phyloP scores from a whole-genome alignment of 1,139 yeast genomes.

The Yamadazyma spencermartinsiae region DNA sequence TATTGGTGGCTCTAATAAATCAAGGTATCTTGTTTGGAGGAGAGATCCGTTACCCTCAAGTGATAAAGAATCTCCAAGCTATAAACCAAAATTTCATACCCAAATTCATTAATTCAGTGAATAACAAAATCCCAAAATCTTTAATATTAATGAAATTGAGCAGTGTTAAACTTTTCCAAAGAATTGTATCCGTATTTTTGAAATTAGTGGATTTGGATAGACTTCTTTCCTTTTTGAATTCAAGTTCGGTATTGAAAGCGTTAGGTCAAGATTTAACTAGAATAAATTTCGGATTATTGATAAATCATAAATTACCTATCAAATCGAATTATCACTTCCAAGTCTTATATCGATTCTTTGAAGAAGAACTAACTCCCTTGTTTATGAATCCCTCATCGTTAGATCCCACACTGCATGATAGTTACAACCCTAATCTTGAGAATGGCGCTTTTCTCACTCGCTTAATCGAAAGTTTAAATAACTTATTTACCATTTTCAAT shows the following conservation, averaged over 20 bases:
- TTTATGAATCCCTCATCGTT: neutral
- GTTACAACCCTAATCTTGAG: neutral
- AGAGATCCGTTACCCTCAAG: conserved; percentile 43
- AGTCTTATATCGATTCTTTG: neutral
- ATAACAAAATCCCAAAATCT: conserved; percentile 49
- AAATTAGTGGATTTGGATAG: conserved; percentile 55
- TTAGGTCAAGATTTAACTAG: conserved; percentile 3
- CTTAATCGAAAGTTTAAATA: neutral
- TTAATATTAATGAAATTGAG: conserved; percentile 53
- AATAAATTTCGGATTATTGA: conserved; percentile 1
- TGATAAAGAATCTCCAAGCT: conserved; percentile 49
- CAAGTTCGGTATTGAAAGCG: neutral
- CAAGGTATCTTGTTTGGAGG: conserved; percentile 41
- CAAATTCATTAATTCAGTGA: conserved; percentile 36
- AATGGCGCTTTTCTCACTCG: neutral
- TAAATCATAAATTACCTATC: conserved; percentile 4
- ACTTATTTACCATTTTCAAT: neutral
- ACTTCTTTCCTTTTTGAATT: conserved; percentile 28
- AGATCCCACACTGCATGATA: neutral
- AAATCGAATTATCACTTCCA: conserved; percentile 1
- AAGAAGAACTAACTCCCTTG: neutral
- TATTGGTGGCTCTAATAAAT: conserved; percentile 66
- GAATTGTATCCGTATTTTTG: conserved; percentile 56
- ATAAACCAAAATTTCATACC: conserved; percentile 45
- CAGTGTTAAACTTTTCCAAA: conserved; percentile 58